Base-by-base conservation (phyloP, 371 early-diverging fungal genomes). In the Actinomucor elegans region DNA sequence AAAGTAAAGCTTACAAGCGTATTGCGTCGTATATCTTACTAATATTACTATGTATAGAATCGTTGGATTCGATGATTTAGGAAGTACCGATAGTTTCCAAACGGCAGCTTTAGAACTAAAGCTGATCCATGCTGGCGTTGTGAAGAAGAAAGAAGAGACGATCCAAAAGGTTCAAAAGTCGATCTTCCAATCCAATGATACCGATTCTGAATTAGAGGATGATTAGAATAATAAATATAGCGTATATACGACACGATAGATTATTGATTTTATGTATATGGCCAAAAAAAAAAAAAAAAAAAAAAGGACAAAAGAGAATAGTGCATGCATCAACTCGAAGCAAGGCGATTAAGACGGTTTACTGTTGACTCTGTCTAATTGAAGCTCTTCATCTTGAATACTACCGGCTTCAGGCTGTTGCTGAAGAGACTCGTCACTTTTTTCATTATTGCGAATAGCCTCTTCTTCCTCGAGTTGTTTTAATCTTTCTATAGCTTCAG, bases 1-100 rank as follows among this genome's bases (percentile, higher is more conserved):
- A 48, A 61, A 70, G 62, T 69, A 56, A 57, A n/a, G n/a, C n/a
- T n/a, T n/a, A n/a, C n/a, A n/a, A n/a, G n/a, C n/a, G n/a, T n/a
- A n/a, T n/a, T n/a, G n/a, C n/a, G n/a, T n/a, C n/a, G n/a, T n/a
- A n/a, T n/a, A n/a, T n/a, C n/a, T n/a, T n/a, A n/a, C 2, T 28
- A n/a, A 50, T 11, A 38, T 24, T 9, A 17, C 8, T 38, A 35
- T 23, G 3, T 12, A 24, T 65, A 93, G 94, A 36, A 59, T 98
- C 28, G 79, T 96, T 55, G 97, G 98, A 0, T 98, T 98, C 79
- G 98, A 98, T 36, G 96, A 92, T 24, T 73, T 98, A 8, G 95
- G 96, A 12, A 91, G 90, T 61, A 84, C 82, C 5, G 97, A 96
- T 66, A 73, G 78, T 40, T 98, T 98, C 56, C 73, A 81, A 29